Base-by-base conservation (phyloP, 345 rosid genomes). In the Brassica carinata region DNA sequence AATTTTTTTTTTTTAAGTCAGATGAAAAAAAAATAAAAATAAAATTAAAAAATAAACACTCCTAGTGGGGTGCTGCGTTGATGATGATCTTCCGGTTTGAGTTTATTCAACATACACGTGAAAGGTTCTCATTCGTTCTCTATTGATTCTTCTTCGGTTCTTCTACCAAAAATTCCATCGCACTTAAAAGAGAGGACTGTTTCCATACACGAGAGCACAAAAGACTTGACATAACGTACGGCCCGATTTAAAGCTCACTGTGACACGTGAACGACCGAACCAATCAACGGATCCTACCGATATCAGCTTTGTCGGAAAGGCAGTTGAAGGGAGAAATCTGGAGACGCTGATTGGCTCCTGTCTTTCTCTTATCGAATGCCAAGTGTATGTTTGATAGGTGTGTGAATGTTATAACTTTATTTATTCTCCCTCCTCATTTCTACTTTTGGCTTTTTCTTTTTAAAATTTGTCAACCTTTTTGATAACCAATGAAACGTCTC, bases 351-450 rank as follows among this genome's bases (percentile, higher is more conserved):
- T 81, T 75, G 76, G 83, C 64, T 69, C 17, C 9, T 61, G 27
- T 63, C 69, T 5, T 69, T 69, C 72, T 80, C 83, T 75, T 17
- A 81, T 53, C 71, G 7, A 75, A 15, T 7, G 83, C 76, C 83
- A 81, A 75, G 83, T 81, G 71, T 64, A 30, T 71, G 79, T 65
- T 75, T 80, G 15, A 69, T 63, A 30, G 33, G 26, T 30, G 31
- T 73, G 43, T 53, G 67, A 69, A 70, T 63, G 79, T 64, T 80
- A 64, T 59, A 69, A 55, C 83, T 81, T 81, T 81, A 81, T 81
- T 64, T 75, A 75, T 81, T 81, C 83, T 36, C 58, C 55, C 13
- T 45, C 74, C 31, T 26, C 36, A 61, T 48, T 11, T 48, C 6
- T 11, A 34, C 75, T 69, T 80, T 74, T 80, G 71, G 75, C 70